Evolutionary conservation across 805 yeast species (phyloP), one percentile per base, ranked within the genome.

Genomic region (Sungouiella thailandica): DNA sequence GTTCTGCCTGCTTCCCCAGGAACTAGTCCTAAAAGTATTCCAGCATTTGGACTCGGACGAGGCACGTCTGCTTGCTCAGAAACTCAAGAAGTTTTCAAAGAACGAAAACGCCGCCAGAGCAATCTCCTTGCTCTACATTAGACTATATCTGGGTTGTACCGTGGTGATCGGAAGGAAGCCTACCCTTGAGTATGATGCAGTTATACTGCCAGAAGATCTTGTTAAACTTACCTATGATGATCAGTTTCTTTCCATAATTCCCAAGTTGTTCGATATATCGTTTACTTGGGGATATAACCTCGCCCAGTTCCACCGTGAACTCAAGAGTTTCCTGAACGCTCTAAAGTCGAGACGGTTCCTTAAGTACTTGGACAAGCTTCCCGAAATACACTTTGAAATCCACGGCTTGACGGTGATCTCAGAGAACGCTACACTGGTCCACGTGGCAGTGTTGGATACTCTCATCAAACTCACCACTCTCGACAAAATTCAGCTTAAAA

Each of bases 351-450:
- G 31, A 8, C 25, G 28, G 29, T 34, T 34, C 20, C 28, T 4
- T n/a, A 24, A 28, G 29, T 39, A 42, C 28, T 35, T 38, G 13
- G 35, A 33, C 4, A 29, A 29, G 10, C 37, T 45, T 1, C 42
- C 46, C 7, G 57, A 50, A 20, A 36, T 56, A 16, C 41, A 50
- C 8, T 39, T 62, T 16, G 33, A 44, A 18, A 36, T 62, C 7
- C 50, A 58, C 34, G 68, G 62, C 9, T 52, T 51, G 35, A 39
- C 53, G n/a, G 39, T 52, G 5, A 22, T 36, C 20, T 41, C 53
- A 2, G 65, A 59, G 17, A 46, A 54, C 33, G 65, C 70, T 2
- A 54, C 62, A 6, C 48, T 61, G 18, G 34, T 60, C 14, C 46
- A 58, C 34, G 51, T 59, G 12, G 46, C 54, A 25, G 43, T 63